phyloP scores from a whole-genome alignment of 2,329 filamentous ascomycete genomes.

The Colletotrichum liriopes region DNA sequence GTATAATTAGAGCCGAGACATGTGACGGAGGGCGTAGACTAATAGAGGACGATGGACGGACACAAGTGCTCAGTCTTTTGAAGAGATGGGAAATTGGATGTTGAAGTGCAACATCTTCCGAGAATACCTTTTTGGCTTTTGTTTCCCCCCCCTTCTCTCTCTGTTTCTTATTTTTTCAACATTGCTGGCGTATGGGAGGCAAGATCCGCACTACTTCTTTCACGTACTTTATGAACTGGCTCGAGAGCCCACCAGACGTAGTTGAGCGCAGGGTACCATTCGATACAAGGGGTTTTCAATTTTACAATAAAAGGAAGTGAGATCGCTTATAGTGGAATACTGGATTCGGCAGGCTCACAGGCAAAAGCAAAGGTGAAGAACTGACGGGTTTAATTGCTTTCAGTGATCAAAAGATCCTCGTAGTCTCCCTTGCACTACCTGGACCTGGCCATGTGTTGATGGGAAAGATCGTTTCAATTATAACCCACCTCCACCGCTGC shows the following conservation, averaged over 20 bases:
- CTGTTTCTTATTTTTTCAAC: neutral
- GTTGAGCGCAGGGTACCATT: neutral
- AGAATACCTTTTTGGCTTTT: conserved; percentile 10
- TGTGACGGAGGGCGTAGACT: conserved; percentile 1
- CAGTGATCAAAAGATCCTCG: neutral
- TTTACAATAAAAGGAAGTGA: neutral
- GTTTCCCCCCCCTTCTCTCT: neutral
- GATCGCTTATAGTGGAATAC: no score
- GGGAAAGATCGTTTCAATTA: neutral
- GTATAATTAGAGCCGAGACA: conserved; percentile 52
- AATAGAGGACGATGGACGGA: conserved; percentile 14
- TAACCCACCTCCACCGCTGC: no score
- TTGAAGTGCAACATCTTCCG: neutral
- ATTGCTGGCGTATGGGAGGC: conserved; percentile 1
- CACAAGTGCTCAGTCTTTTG: neutral
- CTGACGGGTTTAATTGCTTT: neutral
- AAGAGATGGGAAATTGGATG: neutral
- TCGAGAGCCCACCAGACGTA: neutral
- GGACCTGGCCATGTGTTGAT: neutral
- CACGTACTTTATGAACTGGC: neutral
- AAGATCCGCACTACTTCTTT: neutral
- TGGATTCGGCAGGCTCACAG: neutral
- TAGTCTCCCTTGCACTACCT: neutral
- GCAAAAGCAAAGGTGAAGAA: neutral
- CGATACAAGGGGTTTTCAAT: neutral